Base-by-base conservation (phyloP, 441 rosid genomes). In the Aquilaria agallochum region DNA sequence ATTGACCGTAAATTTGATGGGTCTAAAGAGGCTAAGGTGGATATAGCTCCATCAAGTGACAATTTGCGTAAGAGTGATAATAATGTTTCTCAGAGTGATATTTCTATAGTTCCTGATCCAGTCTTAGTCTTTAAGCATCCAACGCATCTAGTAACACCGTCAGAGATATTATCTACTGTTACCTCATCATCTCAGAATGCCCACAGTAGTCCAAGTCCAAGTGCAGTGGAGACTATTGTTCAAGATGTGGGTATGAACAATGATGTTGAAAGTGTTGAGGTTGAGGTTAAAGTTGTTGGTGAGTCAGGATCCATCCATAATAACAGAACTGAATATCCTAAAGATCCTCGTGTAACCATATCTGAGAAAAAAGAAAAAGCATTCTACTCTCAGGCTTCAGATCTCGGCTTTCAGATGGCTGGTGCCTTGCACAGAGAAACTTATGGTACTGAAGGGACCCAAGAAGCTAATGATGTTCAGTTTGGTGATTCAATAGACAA, bases 81-180 rank as follows among this genome's bases (percentile, higher is more conserved):
- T 53, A 67, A 31, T 68, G 68, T 67, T 27, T 47, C 32, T 32
- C 69, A 64, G 48, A 73, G 55, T 68, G 82, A 72, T 46, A 57
- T 70, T 58, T 63, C 74, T 31, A 40, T 72, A 68, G 76, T 74
- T 60, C 69, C 79, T 47, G 67, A 74, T 65, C 65, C 75, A 44
- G 74, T 74, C 40, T 45, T 62, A 11, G 58, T 69, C 50, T 77
- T 74, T 63, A 77, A 71, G 63, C 81, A 71, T 58, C 81, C 78
- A 15, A 77, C 81, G 36, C 81, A 77, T 68, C 69, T 77, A 52
- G 74, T 77, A 61, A 77, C 81, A 50, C 81, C 81, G 12, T 74
- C 81, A 36, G 82, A 78, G 58, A 78, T 74, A 62, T 69, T 78
- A 58, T 78, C 79, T 9, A 71, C 65, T 12, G 72, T 68, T 60